Evolutionary conservation across 1,284 basidiomycete genomes (phyloP).

Genomic region (Puccinia novopanici): DNA sequence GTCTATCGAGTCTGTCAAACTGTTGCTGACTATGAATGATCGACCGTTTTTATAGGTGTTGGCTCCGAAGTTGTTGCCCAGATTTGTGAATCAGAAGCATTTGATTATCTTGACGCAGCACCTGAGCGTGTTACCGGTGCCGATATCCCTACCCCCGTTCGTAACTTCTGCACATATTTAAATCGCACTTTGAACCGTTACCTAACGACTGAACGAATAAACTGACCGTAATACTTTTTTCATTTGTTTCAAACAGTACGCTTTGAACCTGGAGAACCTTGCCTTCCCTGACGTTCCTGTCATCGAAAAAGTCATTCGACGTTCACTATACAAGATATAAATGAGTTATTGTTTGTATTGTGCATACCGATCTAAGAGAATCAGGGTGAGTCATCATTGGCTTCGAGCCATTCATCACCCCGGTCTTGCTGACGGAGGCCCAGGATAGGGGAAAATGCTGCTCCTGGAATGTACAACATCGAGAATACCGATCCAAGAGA

Average conservation of each 20-base stretch:
- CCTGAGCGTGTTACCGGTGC: slow-evolving; percentile 97
- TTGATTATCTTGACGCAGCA: slow-evolving; percentile 95
- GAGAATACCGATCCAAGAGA: too few species aligned
- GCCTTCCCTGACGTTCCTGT: slow-evolving; percentile 87
- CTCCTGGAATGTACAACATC: too few species aligned
- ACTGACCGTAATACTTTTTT: slow-evolving; percentile 27
- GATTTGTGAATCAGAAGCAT: slow-evolving; percentile 83
- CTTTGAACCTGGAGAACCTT: slow-evolving; percentile 79
- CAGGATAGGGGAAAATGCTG: too few species aligned
- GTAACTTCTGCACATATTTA: slow-evolving; percentile 59
- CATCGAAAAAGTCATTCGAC: slow-evolving; percentile 86
- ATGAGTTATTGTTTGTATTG: background rate
- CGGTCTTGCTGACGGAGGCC: too few species aligned
- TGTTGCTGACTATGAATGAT: slow-evolving; percentile 61
- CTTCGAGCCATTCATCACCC: too few species aligned
- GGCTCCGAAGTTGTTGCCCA: slow-evolving; percentile 55
- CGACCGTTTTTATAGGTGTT: slow-evolving; percentile 64
- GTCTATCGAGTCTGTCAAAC: background rate
- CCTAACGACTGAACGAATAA: slow-evolving; percentile 1
- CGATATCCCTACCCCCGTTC: slow-evolving; percentile 87
- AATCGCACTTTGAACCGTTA: background rate
- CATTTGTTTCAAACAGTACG: slow-evolving; percentile 67
- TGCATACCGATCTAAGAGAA: background rate
- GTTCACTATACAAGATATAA: slow-evolving; percentile 69
- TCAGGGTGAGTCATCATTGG: too few species aligned